These are phyloP conservation scores for Sarocladium brachiariae DNA, from an alignment of 2,329 filamentous ascomycete genomes.

Conservation along the genomic window DNA sequence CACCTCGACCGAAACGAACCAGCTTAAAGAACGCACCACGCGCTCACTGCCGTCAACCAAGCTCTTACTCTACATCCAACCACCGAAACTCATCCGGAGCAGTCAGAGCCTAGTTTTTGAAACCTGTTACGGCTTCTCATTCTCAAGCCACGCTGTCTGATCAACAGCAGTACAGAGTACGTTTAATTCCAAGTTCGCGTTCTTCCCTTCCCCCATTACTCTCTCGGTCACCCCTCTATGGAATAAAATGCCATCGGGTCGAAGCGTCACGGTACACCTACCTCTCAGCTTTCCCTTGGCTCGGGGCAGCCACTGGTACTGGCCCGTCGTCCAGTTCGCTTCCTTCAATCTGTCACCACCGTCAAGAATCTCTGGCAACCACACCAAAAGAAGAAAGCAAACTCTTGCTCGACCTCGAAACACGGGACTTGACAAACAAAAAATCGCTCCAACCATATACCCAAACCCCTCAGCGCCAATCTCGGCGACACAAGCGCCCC, in stretches of 20 bases:
- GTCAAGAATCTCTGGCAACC: not conserved
- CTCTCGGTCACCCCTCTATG: too few relatives aligned
- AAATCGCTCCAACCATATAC: not conserved
- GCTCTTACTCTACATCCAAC: not conserved
- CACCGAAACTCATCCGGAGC: not conserved
- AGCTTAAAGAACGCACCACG: not conserved
- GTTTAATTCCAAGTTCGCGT: not conserved
- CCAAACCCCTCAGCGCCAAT: not conserved
- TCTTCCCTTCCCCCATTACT: not conserved
- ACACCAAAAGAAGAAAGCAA: not conserved
- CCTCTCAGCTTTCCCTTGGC: too few relatives aligned
- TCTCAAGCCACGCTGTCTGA: too few relatives aligned
- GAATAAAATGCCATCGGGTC: too few relatives aligned
- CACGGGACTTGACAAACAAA: too few relatives aligned
- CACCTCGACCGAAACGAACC: not conserved
- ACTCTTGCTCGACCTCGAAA: not conserved
- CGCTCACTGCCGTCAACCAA: not conserved
- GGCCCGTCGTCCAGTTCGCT: slow-evolving; percentile 10
- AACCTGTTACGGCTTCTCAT: too few relatives aligned
- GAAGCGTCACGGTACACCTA: too few relatives aligned
- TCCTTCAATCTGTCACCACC: slow-evolving; percentile 12
- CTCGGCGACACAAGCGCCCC: slow-evolving; percentile 6
- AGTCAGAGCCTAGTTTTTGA: too few relatives aligned
- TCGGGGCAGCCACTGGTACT: too few relatives aligned
- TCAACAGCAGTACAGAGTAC: not conserved